A percentile compares a stretch with the other conserved stretches of the same genome.
Conservation (phyloP, 768 basidiomycete genomes). For the Rhodotorula paludigena region DNA sequence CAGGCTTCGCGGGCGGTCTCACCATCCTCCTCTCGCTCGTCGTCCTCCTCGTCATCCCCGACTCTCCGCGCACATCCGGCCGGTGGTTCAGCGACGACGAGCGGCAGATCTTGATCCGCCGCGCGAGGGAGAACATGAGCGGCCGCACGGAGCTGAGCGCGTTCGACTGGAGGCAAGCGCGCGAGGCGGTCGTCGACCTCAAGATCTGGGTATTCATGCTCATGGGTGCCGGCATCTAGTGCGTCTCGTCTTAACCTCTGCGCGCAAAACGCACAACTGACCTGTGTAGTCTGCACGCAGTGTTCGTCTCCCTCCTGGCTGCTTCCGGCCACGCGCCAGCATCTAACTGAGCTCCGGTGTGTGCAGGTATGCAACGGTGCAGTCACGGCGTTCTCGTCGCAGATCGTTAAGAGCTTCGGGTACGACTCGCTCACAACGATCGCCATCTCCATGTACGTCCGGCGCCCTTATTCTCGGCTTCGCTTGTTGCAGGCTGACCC, state of each 20-base stretch:
- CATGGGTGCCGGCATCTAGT: conserved; percentile 43
- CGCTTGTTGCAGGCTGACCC: too few species aligned
- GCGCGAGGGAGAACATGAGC: conserved; percentile 39
- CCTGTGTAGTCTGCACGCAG: too few species aligned
- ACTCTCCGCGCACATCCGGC: conserved; percentile 43
- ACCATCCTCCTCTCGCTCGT: conserved; percentile 47
- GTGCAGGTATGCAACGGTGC: conserved; percentile 30
- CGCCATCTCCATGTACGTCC: conserved; percentile 20
- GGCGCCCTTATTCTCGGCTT: neutral
- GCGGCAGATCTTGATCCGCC: conserved; percentile 38
- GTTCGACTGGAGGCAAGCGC: conserved; percentile 43
- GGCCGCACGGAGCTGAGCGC: conserved; percentile 14
- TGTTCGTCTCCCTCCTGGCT: neutral
- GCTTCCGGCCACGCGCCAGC: too few species aligned
- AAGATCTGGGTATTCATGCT: conserved; percentile 47
- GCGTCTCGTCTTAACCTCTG: neutral
- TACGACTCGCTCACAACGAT: conserved; percentile 44
- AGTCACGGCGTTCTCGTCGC: conserved; percentile 46
- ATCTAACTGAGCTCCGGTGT: neutral
- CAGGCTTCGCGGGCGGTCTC: conserved; percentile 41
- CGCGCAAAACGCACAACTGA: too few species aligned
- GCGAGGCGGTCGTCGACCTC: conserved; percentile 45
- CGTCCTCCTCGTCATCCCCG: conserved; percentile 46
- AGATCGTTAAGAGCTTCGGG: conserved; percentile 48
- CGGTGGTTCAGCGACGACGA: conserved; percentile 46